Percentiles rank a stretch among this genome's conserved stretches.
Evolutionary conservation across 331 rosid genomes (phyloP).

Genomic region (Ulmus americana): DNA sequence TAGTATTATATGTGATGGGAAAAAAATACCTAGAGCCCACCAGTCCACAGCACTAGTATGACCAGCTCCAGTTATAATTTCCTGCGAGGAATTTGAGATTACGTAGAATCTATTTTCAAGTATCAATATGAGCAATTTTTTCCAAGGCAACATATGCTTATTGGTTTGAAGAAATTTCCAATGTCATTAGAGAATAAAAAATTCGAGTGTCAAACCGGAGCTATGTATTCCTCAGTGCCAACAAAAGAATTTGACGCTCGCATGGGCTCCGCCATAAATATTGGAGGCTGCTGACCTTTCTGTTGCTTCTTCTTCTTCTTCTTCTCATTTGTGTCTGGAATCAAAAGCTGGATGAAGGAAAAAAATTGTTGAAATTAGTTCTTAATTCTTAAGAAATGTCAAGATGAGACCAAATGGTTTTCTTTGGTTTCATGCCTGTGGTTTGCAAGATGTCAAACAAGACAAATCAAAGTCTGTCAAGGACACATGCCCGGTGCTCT

Average conservation of each 20-base stretch:
- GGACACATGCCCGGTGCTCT: slow-evolving; percentile 64
- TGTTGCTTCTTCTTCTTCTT: slow-evolving; percentile 62
- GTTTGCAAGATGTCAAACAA: slow-evolving; percentile 81
- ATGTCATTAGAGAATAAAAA: background rate
- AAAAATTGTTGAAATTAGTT: background rate
- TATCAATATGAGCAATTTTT: background rate
- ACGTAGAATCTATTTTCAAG: background rate
- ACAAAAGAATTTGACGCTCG: slow-evolving; percentile 97
- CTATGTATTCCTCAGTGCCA: slow-evolving; percentile 98
- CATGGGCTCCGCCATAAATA: slow-evolving; percentile 94
- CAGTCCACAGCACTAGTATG: slow-evolving; percentile 98
- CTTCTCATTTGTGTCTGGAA: slow-evolving; percentile 52
- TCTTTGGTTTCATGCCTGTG: slow-evolving; percentile 50
- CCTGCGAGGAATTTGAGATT: slow-evolving; percentile 45
- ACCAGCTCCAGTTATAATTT: slow-evolving; percentile 89
- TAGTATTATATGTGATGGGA: background rate
- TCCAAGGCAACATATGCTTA: background rate
- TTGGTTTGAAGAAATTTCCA: background rate
- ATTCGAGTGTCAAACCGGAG: slow-evolving; percentile 62
- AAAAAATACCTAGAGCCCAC: slow-evolving; percentile 89
- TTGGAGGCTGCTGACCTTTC: slow-evolving; percentile 52
- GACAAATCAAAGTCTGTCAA: slow-evolving; percentile 92
- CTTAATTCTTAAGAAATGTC: background rate
- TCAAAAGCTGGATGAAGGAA: slow-evolving; percentile 56
- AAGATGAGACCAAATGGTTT: background rate